A percentile compares a stretch with the other conserved stretches of the same genome.
These are phyloP conservation scores for Arthrobotrys musiformis DNA, from an alignment of 2,329 filamentous ascomycete genomes.

Conservation along the genomic window DNA sequence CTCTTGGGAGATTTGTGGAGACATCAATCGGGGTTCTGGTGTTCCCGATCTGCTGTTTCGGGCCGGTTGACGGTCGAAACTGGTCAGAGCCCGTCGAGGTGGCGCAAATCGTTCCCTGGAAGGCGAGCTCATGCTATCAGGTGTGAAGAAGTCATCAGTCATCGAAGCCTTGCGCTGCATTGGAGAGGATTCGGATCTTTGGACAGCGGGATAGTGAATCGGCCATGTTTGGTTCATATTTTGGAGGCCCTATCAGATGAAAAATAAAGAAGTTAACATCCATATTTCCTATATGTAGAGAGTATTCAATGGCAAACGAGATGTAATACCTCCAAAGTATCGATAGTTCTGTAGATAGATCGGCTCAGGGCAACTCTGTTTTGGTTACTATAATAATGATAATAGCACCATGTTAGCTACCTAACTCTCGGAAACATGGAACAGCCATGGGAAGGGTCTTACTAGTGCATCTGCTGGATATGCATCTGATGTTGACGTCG, in stretches of 20 bases:
- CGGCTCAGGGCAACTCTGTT: slow-evolving; percentile 88
- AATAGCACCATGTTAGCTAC: slow-evolving; percentile 18
- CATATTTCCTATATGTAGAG: background rate
- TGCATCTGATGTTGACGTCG: slow-evolving; percentile 78
- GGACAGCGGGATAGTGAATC: slow-evolving; percentile 89
- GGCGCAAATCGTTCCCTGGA: slow-evolving; percentile 64
- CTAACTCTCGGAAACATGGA: background rate
- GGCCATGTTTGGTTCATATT: slow-evolving; percentile 93
- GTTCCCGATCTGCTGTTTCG: slow-evolving; percentile 62
- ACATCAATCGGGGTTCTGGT: slow-evolving; percentile 82
- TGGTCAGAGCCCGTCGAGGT: slow-evolving; percentile 78
- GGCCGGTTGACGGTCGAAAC: slow-evolving; percentile 65
- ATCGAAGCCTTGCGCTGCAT: slow-evolving; percentile 69
- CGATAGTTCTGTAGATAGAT: slow-evolving; percentile 85
- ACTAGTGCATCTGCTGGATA: slow-evolving; percentile 90
- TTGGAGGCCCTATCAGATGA: slow-evolving; percentile 75
- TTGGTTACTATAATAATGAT: slow-evolving; percentile 73
- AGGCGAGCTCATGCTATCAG: slow-evolving; percentile 60
- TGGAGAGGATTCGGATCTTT: slow-evolving; percentile 68
- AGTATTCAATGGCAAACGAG: background rate
- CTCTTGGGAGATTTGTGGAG: slow-evolving; percentile 91
- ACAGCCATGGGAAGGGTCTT: slow-evolving; percentile 57
- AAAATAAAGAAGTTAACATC: slow-evolving; percentile 3
- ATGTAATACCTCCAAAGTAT: slow-evolving; percentile 73
- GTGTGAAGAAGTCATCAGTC: slow-evolving; percentile 65